A percentile compares a stretch with the other conserved stretches of the same genome.
Conservation (phyloP, 306 rosid species). For the Prunus padus region DNA sequence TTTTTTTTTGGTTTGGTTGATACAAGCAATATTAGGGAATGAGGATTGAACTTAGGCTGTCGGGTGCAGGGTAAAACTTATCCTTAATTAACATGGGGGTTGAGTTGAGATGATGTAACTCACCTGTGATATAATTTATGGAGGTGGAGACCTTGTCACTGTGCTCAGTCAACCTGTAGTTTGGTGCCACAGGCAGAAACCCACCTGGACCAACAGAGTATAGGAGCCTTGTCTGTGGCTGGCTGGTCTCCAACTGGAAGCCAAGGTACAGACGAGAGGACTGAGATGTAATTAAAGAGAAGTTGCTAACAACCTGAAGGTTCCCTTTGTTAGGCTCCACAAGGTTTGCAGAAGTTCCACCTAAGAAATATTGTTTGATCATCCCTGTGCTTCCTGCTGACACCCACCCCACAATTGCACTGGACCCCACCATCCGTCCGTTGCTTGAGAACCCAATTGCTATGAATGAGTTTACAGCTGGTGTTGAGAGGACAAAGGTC, state of each 20-base stretch:
- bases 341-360: slow-evolving; percentile 44
- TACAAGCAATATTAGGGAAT: too few relatives aligned
- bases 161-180: slow-evolving; percentile 45
- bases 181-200: slow-evolving; percentile 46
- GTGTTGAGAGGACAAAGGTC: slow-evolving; percentile 73
- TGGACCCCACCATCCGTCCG: slow-evolving; percentile 71
- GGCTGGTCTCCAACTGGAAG: slow-evolving; percentile 49
- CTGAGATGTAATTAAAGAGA: slow-evolving; percentile 48
- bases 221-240: slow-evolving; percentile 41
- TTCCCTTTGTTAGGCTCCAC: slow-evolving; percentile 56
- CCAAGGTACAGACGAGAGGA: slow-evolving; percentile 44
- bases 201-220: slow-evolving; percentile 54
- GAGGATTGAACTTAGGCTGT: too few relatives aligned
- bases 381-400: slow-evolving; percentile 35
- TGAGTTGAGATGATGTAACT: slow-evolving; percentile 9
- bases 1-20: not conserved
- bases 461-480: slow-evolving; percentile 46
- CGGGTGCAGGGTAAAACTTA: too few relatives aligned
- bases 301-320: slow-evolving; percentile 38
- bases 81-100: not conserved
- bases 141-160: slow-evolving; percentile 41
- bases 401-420: slow-evolving; percentile 82
- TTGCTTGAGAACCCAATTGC: slow-evolving; percentile 69
- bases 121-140: slow-evolving; percentile 59
- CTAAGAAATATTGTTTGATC: slow-evolving; percentile 50